phyloP scores from a whole-genome alignment of 192 early-diverging fungal genomes.

The Radiomyces spectabilis region DNA sequence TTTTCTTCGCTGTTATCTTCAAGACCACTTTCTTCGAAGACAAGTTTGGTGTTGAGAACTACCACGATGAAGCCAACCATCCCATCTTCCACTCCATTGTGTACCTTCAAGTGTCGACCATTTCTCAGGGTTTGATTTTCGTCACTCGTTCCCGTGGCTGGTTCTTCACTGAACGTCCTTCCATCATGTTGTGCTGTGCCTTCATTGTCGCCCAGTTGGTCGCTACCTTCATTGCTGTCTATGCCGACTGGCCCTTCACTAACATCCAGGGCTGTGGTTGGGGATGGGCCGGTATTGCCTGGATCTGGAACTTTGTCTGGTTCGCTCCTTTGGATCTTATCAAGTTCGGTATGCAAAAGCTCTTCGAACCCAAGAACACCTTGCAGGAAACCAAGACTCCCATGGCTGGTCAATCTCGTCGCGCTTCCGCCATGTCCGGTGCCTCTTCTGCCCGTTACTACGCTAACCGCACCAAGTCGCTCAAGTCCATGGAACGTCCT shows the following conservation, averaged over 20 bases:
- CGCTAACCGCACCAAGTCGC: constrained; percentile 21
- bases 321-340: constrained; percentile 69
- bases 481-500: constrained; percentile 16
- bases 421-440: constrained; percentile 23
- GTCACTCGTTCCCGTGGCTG: constrained; percentile 68
- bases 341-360: constrained; percentile 61
- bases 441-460: constrained; percentile 26
- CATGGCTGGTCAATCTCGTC: constrained; percentile 10
- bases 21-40: constrained; percentile 57
- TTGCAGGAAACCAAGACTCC: constrained; percentile 11
- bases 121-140: constrained; percentile 76
- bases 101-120: constrained; percentile 74
- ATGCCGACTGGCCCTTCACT: constrained; percentile 77
- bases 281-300: constrained; percentile 68
- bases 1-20: constrained; percentile 53
- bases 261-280: constrained; percentile 64
- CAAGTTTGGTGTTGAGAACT: constrained; percentile 47
- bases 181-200: constrained; percentile 54
- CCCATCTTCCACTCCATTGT: constrained; percentile 64
- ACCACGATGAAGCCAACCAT: constrained; percentile 49
- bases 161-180: constrained; percentile 71
- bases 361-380: constrained; percentile 49
- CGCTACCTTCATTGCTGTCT: constrained; percentile 76
- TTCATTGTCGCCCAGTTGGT: constrained; percentile 66
- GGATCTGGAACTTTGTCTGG: constrained; percentile 79